Evolutionary conservation across 2,329 filamentous ascomycete genomes (phyloP).

Genomic region (Fusarium subtropicale): DNA sequence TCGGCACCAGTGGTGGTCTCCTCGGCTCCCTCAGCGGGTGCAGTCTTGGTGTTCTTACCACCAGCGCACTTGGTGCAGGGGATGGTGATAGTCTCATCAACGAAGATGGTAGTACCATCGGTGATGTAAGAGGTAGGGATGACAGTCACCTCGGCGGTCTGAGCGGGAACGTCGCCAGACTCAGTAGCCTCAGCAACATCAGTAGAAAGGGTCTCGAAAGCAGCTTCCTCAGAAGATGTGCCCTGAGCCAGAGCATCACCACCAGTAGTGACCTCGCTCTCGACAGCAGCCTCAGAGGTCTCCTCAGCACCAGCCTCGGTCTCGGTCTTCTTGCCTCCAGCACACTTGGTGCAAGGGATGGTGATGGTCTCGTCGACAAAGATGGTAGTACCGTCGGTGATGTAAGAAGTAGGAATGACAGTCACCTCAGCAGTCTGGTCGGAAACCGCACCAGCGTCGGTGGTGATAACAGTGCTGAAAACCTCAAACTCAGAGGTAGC

Average conservation of each 20-base stretch:
- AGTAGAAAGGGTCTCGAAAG: slow-evolving; percentile 8
- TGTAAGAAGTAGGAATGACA: slow-evolving; percentile 34
- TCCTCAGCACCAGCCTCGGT: slow-evolving; percentile 18
- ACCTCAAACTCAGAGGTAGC: slow-evolving; percentile 13
- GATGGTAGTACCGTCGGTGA: slow-evolving; percentile 39
- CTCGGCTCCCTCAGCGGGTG: slow-evolving; percentile 12
- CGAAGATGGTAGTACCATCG: slow-evolving; percentile 33
- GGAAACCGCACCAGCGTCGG: slow-evolving; percentile 12
- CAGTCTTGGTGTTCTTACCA: slow-evolving; percentile 28
- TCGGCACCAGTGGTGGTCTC: slow-evolving; percentile 27
- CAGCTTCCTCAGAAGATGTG: slow-evolving; percentile 7
- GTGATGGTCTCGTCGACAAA: slow-evolving; percentile 37
- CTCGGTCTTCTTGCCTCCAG: slow-evolving; percentile 12
- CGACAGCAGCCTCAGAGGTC: slow-evolving; percentile 15
- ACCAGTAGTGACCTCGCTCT: slow-evolving; percentile 17
- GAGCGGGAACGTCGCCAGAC: slow-evolving; percentile 16
- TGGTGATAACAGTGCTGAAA: slow-evolving; percentile 21
- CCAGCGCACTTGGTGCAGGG: slow-evolving; percentile 36
- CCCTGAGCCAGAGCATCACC: slow-evolving; percentile 22
- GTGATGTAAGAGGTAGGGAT: slow-evolving; percentile 39
- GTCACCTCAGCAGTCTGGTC: slow-evolving; percentile 33
- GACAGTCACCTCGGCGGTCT: slow-evolving; percentile 35
- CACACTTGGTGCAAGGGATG: slow-evolving; percentile 39
- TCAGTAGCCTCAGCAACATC: slow-evolving; percentile 12
- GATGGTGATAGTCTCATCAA: slow-evolving; percentile 38